Evolutionary conservation across 2,329 filamentous ascomycete genomes (phyloP).

Genomic region (Huntiella decipiens): DNA sequence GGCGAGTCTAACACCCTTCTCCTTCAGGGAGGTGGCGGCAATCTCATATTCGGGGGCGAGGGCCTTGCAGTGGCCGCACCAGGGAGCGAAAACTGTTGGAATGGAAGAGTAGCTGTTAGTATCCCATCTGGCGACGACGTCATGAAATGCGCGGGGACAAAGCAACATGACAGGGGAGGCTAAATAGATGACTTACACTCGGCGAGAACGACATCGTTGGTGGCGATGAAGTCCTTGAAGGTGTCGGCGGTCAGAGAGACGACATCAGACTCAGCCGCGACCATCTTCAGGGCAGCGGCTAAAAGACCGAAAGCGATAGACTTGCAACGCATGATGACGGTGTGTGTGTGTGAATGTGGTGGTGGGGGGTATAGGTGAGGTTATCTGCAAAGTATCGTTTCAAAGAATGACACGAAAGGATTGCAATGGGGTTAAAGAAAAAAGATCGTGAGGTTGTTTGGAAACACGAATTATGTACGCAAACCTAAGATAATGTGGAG

Average conservation of each 20-base stretch:
- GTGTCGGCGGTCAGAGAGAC: slow-evolving; percentile 65
- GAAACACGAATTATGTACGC: background rate
- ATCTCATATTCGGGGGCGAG: slow-evolving; percentile 84
- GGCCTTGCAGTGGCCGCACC: slow-evolving; percentile 98
- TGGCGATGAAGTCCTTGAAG: slow-evolving; percentile 71
- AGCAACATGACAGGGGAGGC: background rate
- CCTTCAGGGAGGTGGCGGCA: slow-evolving; percentile 66
- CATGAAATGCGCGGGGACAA: background rate
- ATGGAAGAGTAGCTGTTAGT: background rate
- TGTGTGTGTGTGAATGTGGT: slow-evolving; percentile 8
- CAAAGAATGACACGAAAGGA: background rate
- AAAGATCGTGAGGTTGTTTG: background rate
- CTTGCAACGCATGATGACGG: slow-evolving; percentile 28
- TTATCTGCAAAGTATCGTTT: background rate
- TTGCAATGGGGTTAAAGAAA: background rate
- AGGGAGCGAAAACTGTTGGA: slow-evolving; percentile 67
- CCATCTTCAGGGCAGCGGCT: slow-evolving; percentile 37
- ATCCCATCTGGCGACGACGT: background rate
- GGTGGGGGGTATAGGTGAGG: background rate
- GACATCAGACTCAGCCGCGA: slow-evolving; percentile 59
- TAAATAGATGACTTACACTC: slow-evolving; percentile 49
- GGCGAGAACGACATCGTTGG: slow-evolving; percentile 75
- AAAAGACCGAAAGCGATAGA: slow-evolving; percentile 34
- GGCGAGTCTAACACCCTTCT: slow-evolving; percentile 68
- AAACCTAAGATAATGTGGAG: too few relatives aligned